Percentiles rank a stretch among this genome's conserved stretches.
These are phyloP conservation scores for Pulveroboletus ravenelii DNA, from an alignment of 768 basidiomycete species.

Conservation along the genomic window DNA sequence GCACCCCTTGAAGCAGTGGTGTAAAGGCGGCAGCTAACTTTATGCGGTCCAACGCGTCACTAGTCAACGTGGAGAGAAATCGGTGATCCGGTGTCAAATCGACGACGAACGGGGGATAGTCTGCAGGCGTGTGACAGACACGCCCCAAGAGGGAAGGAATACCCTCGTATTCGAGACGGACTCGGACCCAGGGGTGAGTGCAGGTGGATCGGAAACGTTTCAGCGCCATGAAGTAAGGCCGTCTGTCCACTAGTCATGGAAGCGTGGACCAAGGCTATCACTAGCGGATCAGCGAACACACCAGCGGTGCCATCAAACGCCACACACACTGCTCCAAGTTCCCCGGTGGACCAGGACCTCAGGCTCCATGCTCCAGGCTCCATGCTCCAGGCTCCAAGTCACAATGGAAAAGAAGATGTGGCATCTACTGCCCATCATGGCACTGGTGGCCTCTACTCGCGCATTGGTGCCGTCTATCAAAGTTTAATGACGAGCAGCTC, in stretches of 20 bases:
- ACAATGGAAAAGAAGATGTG: background rate
- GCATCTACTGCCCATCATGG: background rate
- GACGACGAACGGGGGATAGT: slow-evolving; percentile 4
- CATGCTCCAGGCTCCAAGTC: background rate
- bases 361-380: background rate
- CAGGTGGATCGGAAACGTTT: slow-evolving; percentile 26
- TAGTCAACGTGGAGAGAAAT: slow-evolving; percentile 1
- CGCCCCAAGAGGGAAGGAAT: slow-evolving; percentile 17
- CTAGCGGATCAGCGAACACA: slow-evolving; percentile 7
- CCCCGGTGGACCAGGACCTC: background rate
- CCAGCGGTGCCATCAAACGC: slow-evolving; percentile 5
- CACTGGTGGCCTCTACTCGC: background rate
- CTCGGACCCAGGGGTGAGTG: slow-evolving; percentile 22
- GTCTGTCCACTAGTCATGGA: slow-evolving; percentile 1
- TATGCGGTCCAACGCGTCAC: background rate
- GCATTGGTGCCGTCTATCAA: background rate
- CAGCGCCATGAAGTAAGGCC: slow-evolving; percentile 14
- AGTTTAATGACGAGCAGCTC: slow-evolving; percentile 2
- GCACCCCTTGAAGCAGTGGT: slow-evolving; percentile 8
- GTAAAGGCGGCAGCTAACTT: background rate
- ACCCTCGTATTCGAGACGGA: slow-evolving; percentile 20
- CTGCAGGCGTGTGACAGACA: slow-evolving; percentile 10
- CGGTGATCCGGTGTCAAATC: slow-evolving; percentile 7
- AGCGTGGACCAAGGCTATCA: slow-evolving; percentile 10
- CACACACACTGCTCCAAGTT: background rate